Base-by-base conservation (phyloP, 2,329 filamentous ascomycete species). In the Scedosporium boydii region DNA sequence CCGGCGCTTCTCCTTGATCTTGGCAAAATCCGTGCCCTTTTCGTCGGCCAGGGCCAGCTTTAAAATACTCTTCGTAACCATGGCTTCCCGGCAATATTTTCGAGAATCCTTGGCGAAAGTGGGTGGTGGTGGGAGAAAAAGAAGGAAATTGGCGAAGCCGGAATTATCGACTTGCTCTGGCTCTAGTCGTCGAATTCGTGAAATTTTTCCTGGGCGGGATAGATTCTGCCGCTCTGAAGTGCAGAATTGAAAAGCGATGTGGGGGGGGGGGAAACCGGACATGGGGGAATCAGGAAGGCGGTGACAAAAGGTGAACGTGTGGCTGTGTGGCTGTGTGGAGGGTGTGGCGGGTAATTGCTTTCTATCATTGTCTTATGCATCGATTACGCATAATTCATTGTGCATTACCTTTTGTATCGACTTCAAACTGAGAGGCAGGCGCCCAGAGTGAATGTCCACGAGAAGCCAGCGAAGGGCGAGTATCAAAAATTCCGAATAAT, bases 21-120 rank as follows among this genome's bases (percentile, higher is more conserved):
- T 82, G 66, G 79, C 75, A 58, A 80, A 80, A 64, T 85, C 82
- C 14, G 74, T 71, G 55, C 80, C 79, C 70, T 85, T 83, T 59
- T 86, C 80, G 48, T 80, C 80, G 57, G 77, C 78, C 16, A 86
- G 73, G 9, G 82, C 82, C 70, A 80, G 72, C 71, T 80, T 82
- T 61, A 85, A 73, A 66, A 80, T 82, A 70, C 77, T 77, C 70
- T 76, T 78, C 26, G 71, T 73, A 59, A 76, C 76, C 76, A 78
- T 78, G 34, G 51, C 65, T 53, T n/a, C 21, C 4, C 12, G 59
- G 56, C 23, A 34, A 34, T 4, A 53, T 29, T 21, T 46, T 48
- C 16, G 18, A 48, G 18, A 21, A 16, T 48, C 6, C 4, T 18
- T 21, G 44, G 44, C 16, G 16, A 29, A 16, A 48, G 18, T 16